Base-by-base conservation (phyloP, 1,284 basidiomycete genomes). In the Fomitopsis palustris region DNA sequence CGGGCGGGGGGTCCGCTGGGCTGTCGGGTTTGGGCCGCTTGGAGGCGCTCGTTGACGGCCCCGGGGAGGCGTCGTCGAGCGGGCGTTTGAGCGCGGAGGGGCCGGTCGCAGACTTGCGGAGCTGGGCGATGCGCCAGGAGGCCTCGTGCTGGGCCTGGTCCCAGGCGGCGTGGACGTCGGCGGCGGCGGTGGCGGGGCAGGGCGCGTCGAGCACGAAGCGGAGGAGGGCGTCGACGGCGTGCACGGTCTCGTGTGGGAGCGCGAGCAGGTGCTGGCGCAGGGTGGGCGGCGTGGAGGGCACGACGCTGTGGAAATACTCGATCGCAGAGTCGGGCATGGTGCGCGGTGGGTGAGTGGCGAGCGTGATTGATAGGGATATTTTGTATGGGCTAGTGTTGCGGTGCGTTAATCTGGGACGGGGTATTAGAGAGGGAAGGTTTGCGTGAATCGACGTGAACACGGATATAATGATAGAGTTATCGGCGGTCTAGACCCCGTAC, bases 181-280 rank as follows among this genome's bases (percentile, higher is more conserved):
- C 7, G 29, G 42, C 2, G 12, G 52, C 42, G 37, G 55, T 51
- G 2, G 55, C 37, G 9, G 65, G 65, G 23, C 66, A 61, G 12
- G 64, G 51, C 2, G 63, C 65, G 4, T 65, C 64, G 5, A 64
- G 65, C 1, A 60, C 67, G 21, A 71, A 68, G 10, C 69, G 64
- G 0, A 71, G 57, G 7, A 70, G 55, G 23, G 62, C 55, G 39
- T 70, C 68, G 27, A 71, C 56, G 33, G 53, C 41, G 33, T 39
- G 37, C 7, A 53, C n/a, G n/a, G 56, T 57, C 12, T 52, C 49
- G 43, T 57, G 27, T 19, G 56, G 56, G 21, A 57, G 56, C 4
- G 37, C 49, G 49, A 42, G 35, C 7, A 57, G 37, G 12, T 57
- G 56, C 4, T 27, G 42, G 23, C 51, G 47, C n/a, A 57, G 27